phyloP scores from a whole-genome alignment of 1,139 yeast genomes.

The Hyphopichia khmerensis region DNA sequence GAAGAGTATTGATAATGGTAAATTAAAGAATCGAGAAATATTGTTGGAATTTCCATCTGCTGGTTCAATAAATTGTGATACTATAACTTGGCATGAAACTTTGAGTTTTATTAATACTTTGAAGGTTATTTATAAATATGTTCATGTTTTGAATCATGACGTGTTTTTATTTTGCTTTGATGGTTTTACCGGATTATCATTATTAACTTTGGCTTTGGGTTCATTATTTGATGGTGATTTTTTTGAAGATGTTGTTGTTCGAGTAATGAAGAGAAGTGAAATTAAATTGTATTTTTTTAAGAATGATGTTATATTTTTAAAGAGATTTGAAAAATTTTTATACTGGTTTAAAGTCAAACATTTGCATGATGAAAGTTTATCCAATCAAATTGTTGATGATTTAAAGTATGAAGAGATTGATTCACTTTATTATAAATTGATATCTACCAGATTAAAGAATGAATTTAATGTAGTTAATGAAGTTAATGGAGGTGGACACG shows the following conservation, averaged over 20 bases:
- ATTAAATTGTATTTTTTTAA: slow-evolving; percentile 33
- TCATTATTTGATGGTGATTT: slow-evolving; percentile 19
- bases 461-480: background rate
- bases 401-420: slow-evolving; percentile 13
- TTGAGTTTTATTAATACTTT: slow-evolving; percentile 32
- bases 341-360: slow-evolving; percentile 16
- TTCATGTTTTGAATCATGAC: slow-evolving; percentile 17
- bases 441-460: too few relatives aligned
- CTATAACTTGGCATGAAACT: slow-evolving; percentile 24
- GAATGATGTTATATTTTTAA: slow-evolving; percentile 31
- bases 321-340: slow-evolving; percentile 31
- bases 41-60: slow-evolving; percentile 37
- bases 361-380: slow-evolving; percentile 1
- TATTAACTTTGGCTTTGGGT: slow-evolving; percentile 27
- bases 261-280: slow-evolving; percentile 12
- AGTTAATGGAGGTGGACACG: background rate
- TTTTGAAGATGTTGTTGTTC: slow-evolving; percentile 23
- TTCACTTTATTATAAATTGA: slow-evolving; percentile 6
- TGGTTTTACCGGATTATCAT: slow-evolving; percentile 41
- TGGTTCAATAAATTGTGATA: slow-evolving; percentile 24
- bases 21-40: slow-evolving; percentile 11
- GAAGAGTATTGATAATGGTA: slow-evolving; percentile 12
- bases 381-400: slow-evolving; percentile 2
- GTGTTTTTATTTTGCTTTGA: slow-evolving; percentile 38
- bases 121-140: slow-evolving; percentile 26